Base-by-base conservation (phyloP, 495 filamentous ascomycete species). In the Hypoxylon intermedium region DNA sequence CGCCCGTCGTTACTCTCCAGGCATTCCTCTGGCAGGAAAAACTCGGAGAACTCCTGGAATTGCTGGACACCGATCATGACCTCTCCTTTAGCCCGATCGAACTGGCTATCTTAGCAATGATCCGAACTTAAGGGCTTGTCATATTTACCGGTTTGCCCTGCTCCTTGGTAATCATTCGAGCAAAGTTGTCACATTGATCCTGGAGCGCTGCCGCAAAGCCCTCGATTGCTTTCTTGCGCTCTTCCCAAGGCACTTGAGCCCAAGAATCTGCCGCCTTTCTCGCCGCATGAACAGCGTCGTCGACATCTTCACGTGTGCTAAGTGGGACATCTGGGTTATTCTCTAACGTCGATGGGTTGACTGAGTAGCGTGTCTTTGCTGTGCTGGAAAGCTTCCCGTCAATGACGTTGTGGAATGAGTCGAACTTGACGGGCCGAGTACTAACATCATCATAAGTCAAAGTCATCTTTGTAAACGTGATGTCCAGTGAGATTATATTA, bases 101-200 rank as follows among this genome's bases (percentile, higher is more conserved):
- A 26, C 24, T 26, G 7, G n/a, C n/a, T n/a, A n/a, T n/a, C n/a
- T n/a, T n/a, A n/a, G n/a, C n/a, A n/a, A n/a, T n/a, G n/a, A n/a
- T n/a, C n/a, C n/a, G n/a, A n/a, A n/a, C n/a, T n/a, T n/a, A n/a
- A n/a, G n/a, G n/a, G n/a, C n/a, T n/a, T n/a, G n/a, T n/a, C n/a
- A n/a, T n/a, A n/a, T n/a, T n/a, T 26, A 53, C 57, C 12, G 84
- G 81, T 61, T 87, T 86, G 50, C 84, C 84, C 20, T 79, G 77
- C 58, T 87, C 83, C 60, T 76, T 75, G 18, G 74, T 79, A 6
- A 87, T 65, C 4, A 84, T 69, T 6, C 72, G 65, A n/a, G 73
- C 76, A 40, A 85, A 75, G 1, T 75, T 73, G 1, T 79, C 75
- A 5, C 58, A 51, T 58, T 83, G 72, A 5, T 60, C 65, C 6